These are phyloP conservation scores for Astragalus membranaceus DNA, from an alignment of 306 rosid species.

Conservation along the genomic window DNA sequence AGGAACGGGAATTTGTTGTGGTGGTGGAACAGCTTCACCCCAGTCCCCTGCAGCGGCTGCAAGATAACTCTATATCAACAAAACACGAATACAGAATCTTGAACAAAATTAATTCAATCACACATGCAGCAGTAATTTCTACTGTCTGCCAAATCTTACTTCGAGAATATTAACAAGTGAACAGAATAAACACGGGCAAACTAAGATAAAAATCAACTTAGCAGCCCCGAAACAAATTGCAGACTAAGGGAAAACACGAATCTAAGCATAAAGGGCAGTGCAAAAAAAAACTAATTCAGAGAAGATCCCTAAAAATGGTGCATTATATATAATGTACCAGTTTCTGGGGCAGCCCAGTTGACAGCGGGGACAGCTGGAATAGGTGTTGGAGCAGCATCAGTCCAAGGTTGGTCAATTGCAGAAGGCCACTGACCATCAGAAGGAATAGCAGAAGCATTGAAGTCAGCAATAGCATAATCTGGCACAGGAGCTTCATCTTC, in stretches of 20 bases:
- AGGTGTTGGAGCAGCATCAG: conserved; percentile 31
- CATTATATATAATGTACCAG: conserved; percentile 2
- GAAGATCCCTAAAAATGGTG: background rate
- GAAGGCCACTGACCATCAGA: conserved; percentile 36
- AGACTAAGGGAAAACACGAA: background rate
- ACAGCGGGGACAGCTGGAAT: conserved; percentile 33
- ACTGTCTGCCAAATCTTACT: background rate
- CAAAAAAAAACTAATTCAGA: background rate
- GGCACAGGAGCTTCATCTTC: conserved; percentile 55
- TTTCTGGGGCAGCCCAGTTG: conserved; percentile 29
- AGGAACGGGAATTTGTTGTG: conserved; percentile 1
- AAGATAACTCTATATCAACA: background rate
- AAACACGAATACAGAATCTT: background rate
- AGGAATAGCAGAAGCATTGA: conserved; percentile 18
- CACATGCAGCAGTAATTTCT: background rate
- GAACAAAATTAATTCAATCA: background rate
- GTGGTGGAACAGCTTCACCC: conserved; percentile 33
- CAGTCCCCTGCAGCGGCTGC: conserved; percentile 28
- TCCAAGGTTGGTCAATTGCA: conserved; percentile 27
- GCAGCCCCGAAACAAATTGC: background rate
- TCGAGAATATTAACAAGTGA: background rate
- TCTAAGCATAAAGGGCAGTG: background rate
- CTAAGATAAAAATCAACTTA: background rate
- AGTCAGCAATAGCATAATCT: conserved; percentile 58
- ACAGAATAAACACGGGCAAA: background rate